Evolutionary conservation across 2,329 filamentous ascomycete genomes (phyloP).

Genomic region (Aspergillus transmontanensis): DNA sequence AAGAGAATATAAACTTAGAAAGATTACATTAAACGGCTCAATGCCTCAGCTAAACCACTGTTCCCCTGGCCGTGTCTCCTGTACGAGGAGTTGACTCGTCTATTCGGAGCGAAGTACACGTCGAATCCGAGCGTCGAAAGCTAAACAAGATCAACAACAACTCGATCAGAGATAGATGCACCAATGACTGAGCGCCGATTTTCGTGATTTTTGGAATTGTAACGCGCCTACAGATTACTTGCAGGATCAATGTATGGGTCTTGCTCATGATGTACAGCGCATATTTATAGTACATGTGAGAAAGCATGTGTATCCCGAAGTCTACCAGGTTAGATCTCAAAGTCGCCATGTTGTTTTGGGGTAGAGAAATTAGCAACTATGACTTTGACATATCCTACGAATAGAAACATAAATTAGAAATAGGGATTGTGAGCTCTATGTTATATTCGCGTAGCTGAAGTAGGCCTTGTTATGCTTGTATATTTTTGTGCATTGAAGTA

Average conservation of each 20-base stretch:
- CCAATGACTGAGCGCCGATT: background rate
- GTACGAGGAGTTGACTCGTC: background rate
- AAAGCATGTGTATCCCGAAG: background rate
- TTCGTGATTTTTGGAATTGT: background rate
- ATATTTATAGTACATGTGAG: background rate
- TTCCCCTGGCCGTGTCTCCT: too few species aligned
- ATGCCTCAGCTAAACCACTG: background rate
- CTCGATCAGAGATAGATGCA: background rate
- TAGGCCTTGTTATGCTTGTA: background rate
- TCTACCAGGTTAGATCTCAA: background rate
- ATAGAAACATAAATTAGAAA: background rate
- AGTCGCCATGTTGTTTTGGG: background rate
- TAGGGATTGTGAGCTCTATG: background rate
- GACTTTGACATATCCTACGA: background rate
- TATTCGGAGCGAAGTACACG: background rate
- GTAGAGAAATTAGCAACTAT: background rate
- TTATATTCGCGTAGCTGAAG: background rate
- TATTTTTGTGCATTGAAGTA: background rate
- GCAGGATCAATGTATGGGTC: background rate
- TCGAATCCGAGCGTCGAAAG: background rate
- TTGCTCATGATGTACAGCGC: background rate
- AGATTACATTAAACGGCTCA: background rate
- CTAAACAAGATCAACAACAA: background rate
- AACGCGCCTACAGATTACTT: background rate
- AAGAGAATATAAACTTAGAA: background rate